Base-by-base conservation (phyloP, 192 early-diverging fungal species). In the Cladochytrium replicatum region DNA sequence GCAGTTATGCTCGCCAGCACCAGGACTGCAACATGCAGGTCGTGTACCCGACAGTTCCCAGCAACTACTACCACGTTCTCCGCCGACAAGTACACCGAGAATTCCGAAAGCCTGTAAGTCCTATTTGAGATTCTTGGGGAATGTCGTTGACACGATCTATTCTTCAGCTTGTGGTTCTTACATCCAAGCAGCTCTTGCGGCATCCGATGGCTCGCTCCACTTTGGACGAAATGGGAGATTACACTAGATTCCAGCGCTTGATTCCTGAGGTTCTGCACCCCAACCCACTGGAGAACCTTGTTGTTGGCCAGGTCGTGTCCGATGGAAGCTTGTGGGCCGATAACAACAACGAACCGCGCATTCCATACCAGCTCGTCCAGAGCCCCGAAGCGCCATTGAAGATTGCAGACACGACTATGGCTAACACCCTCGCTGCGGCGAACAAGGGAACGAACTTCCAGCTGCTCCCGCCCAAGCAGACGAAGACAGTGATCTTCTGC, bases 21-120 rank as follows among this genome's bases (percentile, higher is more conserved):
- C 94, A 96, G 69, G 92, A 96, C 67, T 91, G 88, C 73, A 98
- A 92, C 78, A 91, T 95, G 83, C 90, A 93, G 75, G 86, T 98
- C 9, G 83, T 92, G 8, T 91, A 94, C 76, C 84, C 86, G 41
- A 85, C 91, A 13, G 93, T 93, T 11, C 94, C 94, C n/a, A 79
- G 85, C 52, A 93, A 98, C 66, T 95, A 90, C 77, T 98, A 91
- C 84, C 94, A 98, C 58, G 87, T 68, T 0, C 71, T 98, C 57
- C 81, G 94, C 49, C 82, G 94, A 50, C 94, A 98, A 71, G 85
- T 98, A 48, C 84, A 87, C 74, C 83, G 94, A 58, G 89, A 95
- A 59, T 98, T 89, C 86, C 80, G 94, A 57, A 98, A 98, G 72
- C 94, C 94, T 31, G 68, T 85, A 61, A 59, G 75, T 63, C 15